phyloP scores from a whole-genome alignment of 2,329 filamentous ascomycete genomes.

The Rhynchosporium graminicola region DNA sequence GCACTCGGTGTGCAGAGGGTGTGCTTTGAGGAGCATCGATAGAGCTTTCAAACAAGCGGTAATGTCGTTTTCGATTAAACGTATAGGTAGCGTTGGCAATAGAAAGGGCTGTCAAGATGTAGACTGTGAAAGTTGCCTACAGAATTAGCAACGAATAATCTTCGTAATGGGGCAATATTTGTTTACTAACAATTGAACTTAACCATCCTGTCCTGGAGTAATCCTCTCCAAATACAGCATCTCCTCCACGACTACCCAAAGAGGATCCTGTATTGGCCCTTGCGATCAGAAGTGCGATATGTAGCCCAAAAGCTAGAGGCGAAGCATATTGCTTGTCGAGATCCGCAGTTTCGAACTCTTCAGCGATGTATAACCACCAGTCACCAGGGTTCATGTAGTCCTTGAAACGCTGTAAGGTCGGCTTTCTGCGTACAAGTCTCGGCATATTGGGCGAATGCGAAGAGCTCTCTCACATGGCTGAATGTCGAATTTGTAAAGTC shows the following conservation, averaged over 20 bases:
- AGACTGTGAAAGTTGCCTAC: slow-evolving; percentile 70
- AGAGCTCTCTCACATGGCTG: slow-evolving; percentile 42
- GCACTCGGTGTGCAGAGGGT: slow-evolving; percentile 83
- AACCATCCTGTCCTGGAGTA: slow-evolving; percentile 61
- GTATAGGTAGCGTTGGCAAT: slow-evolving; percentile 77
- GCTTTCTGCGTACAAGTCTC: slow-evolving; percentile 77
- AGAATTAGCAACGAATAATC: slow-evolving; percentile 19
- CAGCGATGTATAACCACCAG: slow-evolving; percentile 85
- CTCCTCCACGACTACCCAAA: slow-evolving; percentile 50
- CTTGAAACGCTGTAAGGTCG: slow-evolving; percentile 78
- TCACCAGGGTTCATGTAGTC: slow-evolving; percentile 84
- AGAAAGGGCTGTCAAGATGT: slow-evolving; percentile 67
- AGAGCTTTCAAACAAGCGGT: slow-evolving; percentile 85
- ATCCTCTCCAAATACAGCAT: slow-evolving; percentile 84
- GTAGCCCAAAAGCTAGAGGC: slow-evolving; percentile 73
- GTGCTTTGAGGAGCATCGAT: slow-evolving; percentile 77
- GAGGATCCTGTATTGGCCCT: slow-evolving; percentile 67
- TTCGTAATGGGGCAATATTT: neutral
- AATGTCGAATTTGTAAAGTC: slow-evolving; percentile 14
- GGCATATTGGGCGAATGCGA: slow-evolving; percentile 54
- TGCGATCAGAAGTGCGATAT: slow-evolving; percentile 78
- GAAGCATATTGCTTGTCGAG: slow-evolving; percentile 81
- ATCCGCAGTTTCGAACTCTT: slow-evolving; percentile 88
- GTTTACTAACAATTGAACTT: slow-evolving; percentile 56
- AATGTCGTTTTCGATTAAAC: slow-evolving; percentile 78